These are phyloP conservation scores for Oryza nivara DNA, from an alignment of 176 grass and related monocot genomes.

Conservation along the genomic window DNA sequence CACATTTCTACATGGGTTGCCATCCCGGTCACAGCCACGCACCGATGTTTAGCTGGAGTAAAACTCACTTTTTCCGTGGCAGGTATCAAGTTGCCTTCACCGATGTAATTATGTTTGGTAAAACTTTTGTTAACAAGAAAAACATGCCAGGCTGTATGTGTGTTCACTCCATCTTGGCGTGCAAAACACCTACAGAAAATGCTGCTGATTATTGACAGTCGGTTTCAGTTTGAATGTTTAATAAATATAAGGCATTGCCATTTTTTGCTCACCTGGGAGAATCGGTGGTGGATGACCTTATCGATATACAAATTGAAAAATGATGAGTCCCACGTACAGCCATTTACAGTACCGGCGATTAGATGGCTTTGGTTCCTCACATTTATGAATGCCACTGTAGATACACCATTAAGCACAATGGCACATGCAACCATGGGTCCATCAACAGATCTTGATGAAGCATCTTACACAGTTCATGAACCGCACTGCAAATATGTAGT, in stretches of 20 bases:
- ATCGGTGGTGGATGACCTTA: neutral
- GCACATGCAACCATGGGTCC: constrained; percentile 15
- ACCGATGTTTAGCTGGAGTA: constrained; percentile 18
- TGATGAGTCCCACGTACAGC: constrained; percentile 19
- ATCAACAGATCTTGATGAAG: constrained; percentile 11
- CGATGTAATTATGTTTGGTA: constrained; percentile 18
- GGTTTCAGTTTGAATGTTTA: constrained; percentile 17
- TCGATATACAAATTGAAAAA: constrained; percentile 12
- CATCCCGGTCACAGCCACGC: constrained; percentile 7
- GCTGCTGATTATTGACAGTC: neutral
- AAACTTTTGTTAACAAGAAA: constrained; percentile 20
- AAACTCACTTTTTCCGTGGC: constrained; percentile 43
- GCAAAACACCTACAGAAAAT: constrained; percentile 2
- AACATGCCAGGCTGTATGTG: neutral
- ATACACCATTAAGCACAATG: constrained; percentile 13
- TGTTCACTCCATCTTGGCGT: neutral
- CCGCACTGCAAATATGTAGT: neutral
- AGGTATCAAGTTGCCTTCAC: constrained; percentile 42
- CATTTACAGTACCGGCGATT: constrained; percentile 4
- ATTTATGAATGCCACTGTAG: constrained; percentile 32
- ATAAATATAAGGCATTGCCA: neutral
- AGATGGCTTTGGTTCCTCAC: neutral
- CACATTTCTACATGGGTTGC: constrained; percentile 32
- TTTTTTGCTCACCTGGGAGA: neutral
- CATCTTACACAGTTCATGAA: constrained; percentile 29